phyloP scores from a whole-genome alignment of 345 rosid species.

The Corchorus capsularis region DNA sequence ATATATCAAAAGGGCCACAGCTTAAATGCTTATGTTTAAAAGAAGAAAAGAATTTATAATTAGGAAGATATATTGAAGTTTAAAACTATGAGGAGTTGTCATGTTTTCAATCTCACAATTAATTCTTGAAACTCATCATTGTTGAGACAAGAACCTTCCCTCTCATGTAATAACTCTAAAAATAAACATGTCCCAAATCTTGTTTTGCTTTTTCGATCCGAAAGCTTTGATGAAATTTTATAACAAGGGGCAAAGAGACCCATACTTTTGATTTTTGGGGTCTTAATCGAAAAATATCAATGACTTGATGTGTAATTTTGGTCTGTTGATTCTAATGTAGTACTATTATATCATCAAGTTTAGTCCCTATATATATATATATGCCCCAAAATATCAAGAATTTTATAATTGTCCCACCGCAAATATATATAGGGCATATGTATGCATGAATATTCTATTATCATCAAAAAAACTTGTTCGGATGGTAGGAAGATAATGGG shows the following conservation, averaged over 20 bases:
- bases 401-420: neutral
- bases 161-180: neutral
- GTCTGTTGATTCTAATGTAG: neutral
- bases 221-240: neutral
- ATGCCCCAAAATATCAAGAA: neutral
- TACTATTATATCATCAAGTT: neutral
- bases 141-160: constrained; percentile 6
- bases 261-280: neutral
- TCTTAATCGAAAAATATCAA: neutral
- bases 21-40: neutral
- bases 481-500: constrained; percentile 13
- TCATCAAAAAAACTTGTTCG: neutral
- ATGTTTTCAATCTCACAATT: neutral
- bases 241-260: neutral
- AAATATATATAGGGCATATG: neutral
- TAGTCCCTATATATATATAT: neutral
- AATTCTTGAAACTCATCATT: neutral
- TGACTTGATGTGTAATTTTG: neutral
- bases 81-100: neutral
- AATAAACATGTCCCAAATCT: neutral
- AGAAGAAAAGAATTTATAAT: neutral
- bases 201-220: neutral
- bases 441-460: neutral
- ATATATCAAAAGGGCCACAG: neutral
- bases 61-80: neutral